Evolutionary conservation across 495 filamentous ascomycete species (phyloP).

Genomic region (Eremomyces bilateralis): DNA sequence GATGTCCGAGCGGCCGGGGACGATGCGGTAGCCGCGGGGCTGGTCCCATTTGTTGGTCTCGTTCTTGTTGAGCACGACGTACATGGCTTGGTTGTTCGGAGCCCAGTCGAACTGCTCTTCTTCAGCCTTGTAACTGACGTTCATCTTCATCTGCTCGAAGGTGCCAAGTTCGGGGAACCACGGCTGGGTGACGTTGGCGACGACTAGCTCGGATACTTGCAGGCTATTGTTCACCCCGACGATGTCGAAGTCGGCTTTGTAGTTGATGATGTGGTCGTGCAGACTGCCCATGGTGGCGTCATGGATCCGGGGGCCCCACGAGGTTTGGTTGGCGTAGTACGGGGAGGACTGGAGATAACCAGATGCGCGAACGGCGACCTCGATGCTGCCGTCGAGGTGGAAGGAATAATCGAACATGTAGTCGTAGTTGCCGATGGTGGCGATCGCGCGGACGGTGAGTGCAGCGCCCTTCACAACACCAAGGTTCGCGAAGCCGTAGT

Average conservation of each 20-base stretch:
- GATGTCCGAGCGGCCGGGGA: conserved; percentile 6
- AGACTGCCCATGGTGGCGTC: conserved; percentile 6
- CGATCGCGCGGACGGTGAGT: conserved; percentile 5
- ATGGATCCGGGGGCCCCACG: conserved; percentile 7
- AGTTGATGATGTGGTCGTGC: conserved; percentile 9
- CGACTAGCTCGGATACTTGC: conserved; percentile 5
- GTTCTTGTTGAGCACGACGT: conserved; percentile 7
- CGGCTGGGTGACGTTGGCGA: conserved; percentile 4
- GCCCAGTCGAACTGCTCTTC: conserved; percentile 10
- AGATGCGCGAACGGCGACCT: conserved; percentile 7
- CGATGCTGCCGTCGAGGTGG: conserved; percentile 9
- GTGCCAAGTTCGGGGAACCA: conserved; percentile 6
- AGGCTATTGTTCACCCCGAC: conserved; percentile 3
- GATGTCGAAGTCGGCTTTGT: conserved; percentile 12
- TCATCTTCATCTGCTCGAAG: conserved; percentile 5
- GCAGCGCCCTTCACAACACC: conserved; percentile 6
- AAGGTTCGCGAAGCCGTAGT: conserved; percentile 7
- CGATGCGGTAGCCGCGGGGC: conserved; percentile 9
- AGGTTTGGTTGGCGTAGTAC: conserved; percentile 3
- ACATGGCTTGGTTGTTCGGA: conserved; percentile 9
- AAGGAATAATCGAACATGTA: conserved; percentile 10
- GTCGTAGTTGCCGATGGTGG: conserved; percentile 11
- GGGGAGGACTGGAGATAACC: conserved; percentile 2
- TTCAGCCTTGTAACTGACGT: conserved; percentile 1
- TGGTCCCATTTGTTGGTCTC: conserved; percentile 8